A percentile compares a stretch with the other conserved stretches of the same genome.
phyloP scores from a whole-genome alignment of 257 asterid genomes.

The Orobanche coerulescens region DNA sequence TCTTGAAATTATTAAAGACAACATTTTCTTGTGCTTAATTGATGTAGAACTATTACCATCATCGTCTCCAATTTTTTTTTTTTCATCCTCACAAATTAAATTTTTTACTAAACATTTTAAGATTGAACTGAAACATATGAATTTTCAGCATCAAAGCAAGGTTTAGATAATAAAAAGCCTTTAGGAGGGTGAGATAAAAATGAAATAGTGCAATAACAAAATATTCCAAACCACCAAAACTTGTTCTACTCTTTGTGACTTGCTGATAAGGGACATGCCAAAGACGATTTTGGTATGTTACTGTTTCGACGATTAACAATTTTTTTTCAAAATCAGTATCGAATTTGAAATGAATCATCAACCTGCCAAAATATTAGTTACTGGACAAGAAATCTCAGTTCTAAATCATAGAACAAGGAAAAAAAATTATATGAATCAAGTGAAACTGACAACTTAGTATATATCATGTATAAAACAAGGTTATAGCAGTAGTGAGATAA shows the following conservation, averaged over 20 bases:
- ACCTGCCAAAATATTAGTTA: neutral
- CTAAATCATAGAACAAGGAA: neutral
- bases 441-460: neutral
- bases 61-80: neutral
- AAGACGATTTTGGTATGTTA: neutral
- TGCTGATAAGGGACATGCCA: neutral
- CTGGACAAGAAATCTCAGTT: neutral
- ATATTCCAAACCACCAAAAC: neutral
- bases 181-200: neutral
- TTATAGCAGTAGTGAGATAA: neutral
- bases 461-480: neutral
- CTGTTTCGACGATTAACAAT: neutral
- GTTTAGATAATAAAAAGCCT: neutral
- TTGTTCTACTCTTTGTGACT: neutral
- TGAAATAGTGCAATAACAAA: neutral
- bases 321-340: neutral
- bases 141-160: neutral
- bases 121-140: neutral
- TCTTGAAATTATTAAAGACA: neutral
- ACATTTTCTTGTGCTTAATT: neutral
- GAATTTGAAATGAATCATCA: neutral
- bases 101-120: neutral
- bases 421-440: neutral
- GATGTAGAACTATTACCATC: neutral
- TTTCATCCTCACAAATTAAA: neutral